Evolutionary conservation across 805 yeast species (phyloP).

Genomic region (Wickerhamomyces tratensis): DNA sequence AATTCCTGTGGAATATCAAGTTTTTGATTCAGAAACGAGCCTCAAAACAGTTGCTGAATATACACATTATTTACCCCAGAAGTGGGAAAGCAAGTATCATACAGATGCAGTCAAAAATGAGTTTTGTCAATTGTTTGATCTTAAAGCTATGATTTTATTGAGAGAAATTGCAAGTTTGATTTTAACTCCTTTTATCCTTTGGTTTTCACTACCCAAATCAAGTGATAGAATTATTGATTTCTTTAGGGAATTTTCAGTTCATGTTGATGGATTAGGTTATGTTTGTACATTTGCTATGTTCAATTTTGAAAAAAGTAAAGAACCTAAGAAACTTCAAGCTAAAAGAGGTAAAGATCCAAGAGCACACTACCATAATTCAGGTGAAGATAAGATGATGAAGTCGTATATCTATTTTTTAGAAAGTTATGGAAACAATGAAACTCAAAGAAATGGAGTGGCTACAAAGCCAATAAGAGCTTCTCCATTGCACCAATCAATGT

Average conservation of each 20-base stretch:
- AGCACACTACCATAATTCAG: constrained; percentile 31
- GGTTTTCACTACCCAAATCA: constrained; percentile 69
- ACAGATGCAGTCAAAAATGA: constrained; percentile 77
- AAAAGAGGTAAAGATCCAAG: constrained; percentile 13
- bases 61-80: constrained; percentile 83
- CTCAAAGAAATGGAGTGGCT: constrained; percentile 17
- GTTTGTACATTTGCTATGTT: constrained; percentile 94
- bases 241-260: constrained; percentile 80
- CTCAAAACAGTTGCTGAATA: constrained; percentile 69
- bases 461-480: background rate
- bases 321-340: constrained; percentile 21
- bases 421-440: constrained; percentile 52
- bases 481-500: constrained; percentile 1
- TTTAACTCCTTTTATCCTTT: constrained; percentile 81
- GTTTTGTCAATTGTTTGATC: constrained; percentile 68
- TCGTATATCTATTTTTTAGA: constrained; percentile 83
- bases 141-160: constrained; percentile 59
- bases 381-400: constrained; percentile 82
- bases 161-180: constrained; percentile 77
- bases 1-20: constrained; percentile 51
- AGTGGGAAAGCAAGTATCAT: constrained; percentile 82
- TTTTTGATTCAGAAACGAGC: constrained; percentile 93
- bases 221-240: constrained; percentile 80
- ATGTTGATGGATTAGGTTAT: constrained; percentile 90
- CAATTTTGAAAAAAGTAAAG: constrained; percentile 55